A percentile compares a stretch with the other conserved stretches of the same genome.
phyloP scores from a whole-genome alignment of 441 rosid genomes.

The Erodium trifolium region DNA sequence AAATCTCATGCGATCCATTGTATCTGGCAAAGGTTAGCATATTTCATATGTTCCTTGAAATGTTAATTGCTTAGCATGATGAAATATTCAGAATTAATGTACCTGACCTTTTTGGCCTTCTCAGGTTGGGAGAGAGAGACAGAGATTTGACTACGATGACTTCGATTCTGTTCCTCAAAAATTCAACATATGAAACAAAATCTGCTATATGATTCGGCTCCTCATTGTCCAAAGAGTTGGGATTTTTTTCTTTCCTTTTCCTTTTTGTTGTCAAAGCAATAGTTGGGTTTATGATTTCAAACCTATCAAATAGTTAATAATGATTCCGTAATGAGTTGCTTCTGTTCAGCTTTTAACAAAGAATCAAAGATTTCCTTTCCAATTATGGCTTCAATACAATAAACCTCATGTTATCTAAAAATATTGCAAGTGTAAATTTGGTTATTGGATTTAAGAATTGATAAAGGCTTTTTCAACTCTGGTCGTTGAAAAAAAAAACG shows the following conservation, averaged over 20 bases:
- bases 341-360: background rate
- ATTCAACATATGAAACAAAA: constrained; percentile 44
- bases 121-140: constrained; percentile 84
- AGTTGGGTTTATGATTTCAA: background rate
- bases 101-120: constrained; percentile 6
- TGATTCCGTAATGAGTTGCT: background rate
- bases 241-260: background rate
- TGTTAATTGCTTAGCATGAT: background rate
- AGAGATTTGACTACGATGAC: constrained; percentile 85
- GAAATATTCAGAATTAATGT: constrained; percentile 9
- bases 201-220: background rate
- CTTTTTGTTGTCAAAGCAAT: background rate
- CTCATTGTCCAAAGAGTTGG: too few species aligned
- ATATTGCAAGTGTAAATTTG: background rate
- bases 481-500: too few species aligned
- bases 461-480: too few species aligned
- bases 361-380: background rate
- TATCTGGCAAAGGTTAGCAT: constrained; percentile 70
- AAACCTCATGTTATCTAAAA: background rate
- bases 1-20: constrained; percentile 61
- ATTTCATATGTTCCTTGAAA: background rate
- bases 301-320: background rate
- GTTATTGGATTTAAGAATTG: too few species aligned
- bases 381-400: background rate
- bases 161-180: constrained; percentile 79